phyloP scores from a whole-genome alignment of 2,329 filamentous ascomycete genomes.

The Ophiocordyceps polyrhachis-furcata region DNA sequence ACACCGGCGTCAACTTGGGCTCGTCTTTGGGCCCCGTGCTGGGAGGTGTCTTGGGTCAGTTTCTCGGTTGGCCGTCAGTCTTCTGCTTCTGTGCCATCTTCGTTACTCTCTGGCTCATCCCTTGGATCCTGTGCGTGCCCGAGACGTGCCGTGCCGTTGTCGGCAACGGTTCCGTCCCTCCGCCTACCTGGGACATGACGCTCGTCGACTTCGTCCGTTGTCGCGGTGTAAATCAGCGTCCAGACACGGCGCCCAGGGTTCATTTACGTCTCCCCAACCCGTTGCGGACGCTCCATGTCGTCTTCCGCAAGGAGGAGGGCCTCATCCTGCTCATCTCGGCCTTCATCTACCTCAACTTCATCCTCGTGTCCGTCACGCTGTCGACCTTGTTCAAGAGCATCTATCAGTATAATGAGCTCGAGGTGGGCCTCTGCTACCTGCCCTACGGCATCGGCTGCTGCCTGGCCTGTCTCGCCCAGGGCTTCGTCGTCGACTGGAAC shows the following conservation, averaged over 20 bases:
- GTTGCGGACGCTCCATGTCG: constrained; percentile 31
- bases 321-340: constrained; percentile 33
- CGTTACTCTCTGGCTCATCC: constrained; percentile 28
- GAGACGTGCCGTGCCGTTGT: constrained; percentile 41
- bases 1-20: constrained; percentile 36
- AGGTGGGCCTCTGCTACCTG: constrained; percentile 35
- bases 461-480: constrained; percentile 30
- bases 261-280: constrained; percentile 37
- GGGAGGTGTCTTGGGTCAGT: constrained; percentile 44
- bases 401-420: constrained; percentile 30
- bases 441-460: constrained; percentile 33
- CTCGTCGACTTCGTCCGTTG: constrained; percentile 28
- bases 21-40: constrained; percentile 39
- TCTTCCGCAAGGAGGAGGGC: constrained; percentile 38
- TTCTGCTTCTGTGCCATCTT: constrained; percentile 52
- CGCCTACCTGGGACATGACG: constrained; percentile 39
- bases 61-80: constrained; percentile 46
- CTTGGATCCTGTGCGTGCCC: constrained; percentile 36
- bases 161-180: constrained; percentile 41
- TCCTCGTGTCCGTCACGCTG: constrained; percentile 32
- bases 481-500: constrained; percentile 45
- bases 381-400: constrained; percentile 31
- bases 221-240: constrained; percentile 14
- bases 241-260: constrained; percentile 15
- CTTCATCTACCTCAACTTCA: constrained; percentile 36